phyloP scores from a whole-genome alignment of 208 protist genomes.

The Leishmania martiniquensis region DNA sequence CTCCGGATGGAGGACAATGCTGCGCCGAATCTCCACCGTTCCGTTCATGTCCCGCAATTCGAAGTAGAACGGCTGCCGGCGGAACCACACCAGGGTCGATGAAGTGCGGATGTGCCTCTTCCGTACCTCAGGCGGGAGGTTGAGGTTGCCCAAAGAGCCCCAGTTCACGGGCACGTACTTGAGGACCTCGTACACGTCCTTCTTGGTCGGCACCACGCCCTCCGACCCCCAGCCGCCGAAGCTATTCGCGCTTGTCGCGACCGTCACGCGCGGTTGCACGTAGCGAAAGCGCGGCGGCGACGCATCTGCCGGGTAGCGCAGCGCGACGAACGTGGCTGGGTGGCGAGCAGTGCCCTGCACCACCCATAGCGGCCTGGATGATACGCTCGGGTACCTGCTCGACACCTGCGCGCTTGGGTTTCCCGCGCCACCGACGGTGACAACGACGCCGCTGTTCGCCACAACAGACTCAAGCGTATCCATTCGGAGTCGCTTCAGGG shows the following conservation, averaged over 20 bases:
- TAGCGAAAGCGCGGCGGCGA: conserved; percentile 48
- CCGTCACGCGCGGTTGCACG: conserved; percentile 27
- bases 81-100: conserved; percentile 72
- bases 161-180: conserved; percentile 88
- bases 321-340: conserved; percentile 34
- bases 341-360: background rate
- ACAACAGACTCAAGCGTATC: conserved; percentile 21
- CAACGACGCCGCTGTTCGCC: conserved; percentile 15
- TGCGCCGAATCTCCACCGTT: conserved; percentile 77
- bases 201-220: conserved; percentile 52
- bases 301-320: conserved; percentile 32
- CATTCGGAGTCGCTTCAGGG: conserved; percentile 5
- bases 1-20: conserved; percentile 80
- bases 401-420: background rate
- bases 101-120: conserved; percentile 67
- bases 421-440: conserved; percentile 3
- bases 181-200: conserved; percentile 83
- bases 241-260: conserved; percentile 50
- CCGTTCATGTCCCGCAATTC: conserved; percentile 75
- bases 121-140: conserved; percentile 56
- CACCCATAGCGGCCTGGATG: conserved; percentile 24
- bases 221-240: conserved; percentile 75
- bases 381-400: conserved; percentile 2
- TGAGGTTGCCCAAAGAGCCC: conserved; percentile 68
- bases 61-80: conserved; percentile 87